A percentile compares a stretch with the other conserved stretches of the same genome.
Evolutionary conservation across 148 eudicot genomes (phyloP).

Genomic region (Polygonum aviculare): DNA sequence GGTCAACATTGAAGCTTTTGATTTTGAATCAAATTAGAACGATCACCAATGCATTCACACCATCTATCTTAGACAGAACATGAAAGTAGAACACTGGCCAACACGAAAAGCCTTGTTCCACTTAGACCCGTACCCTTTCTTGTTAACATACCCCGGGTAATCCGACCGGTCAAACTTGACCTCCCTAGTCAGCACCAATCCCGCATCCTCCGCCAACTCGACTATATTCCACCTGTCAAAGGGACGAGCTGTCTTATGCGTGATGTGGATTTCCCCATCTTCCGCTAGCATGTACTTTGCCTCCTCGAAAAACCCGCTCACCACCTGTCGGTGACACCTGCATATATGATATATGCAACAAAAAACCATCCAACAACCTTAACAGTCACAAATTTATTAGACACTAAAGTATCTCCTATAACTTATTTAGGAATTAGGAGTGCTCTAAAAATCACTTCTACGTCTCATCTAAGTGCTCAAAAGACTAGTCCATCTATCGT

Average conservation of each 20-base stretch:
- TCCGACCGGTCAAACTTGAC: background rate
- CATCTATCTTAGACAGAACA: background rate
- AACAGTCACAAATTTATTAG: background rate
- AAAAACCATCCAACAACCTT: background rate
- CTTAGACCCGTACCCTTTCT: background rate
- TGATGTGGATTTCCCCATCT: constrained; percentile 25
- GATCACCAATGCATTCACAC: too few relatives aligned
- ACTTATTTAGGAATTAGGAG: too few relatives aligned
- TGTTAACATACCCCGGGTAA: background rate
- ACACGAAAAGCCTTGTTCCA: background rate
- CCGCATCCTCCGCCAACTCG: background rate
- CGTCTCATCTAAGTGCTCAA: too few relatives aligned
- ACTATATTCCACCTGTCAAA: constrained; percentile 20
- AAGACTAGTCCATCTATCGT: too few relatives aligned
- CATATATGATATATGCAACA: background rate
- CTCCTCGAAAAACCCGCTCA: constrained; percentile 21
- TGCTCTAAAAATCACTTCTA: too few relatives aligned
- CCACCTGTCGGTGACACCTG: constrained; percentile 18
- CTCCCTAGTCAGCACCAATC: background rate
- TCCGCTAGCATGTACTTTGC: constrained; percentile 16
- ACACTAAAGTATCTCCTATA: too few relatives aligned
- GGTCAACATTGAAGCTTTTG: too few relatives aligned
- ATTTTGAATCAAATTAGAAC: too few relatives aligned
- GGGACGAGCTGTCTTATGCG: constrained; percentile 32
- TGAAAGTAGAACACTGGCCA: background rate